phyloP scores from a whole-genome alignment of 2,329 filamentous ascomycete species.

The Colletotrichum falcatum region DNA sequence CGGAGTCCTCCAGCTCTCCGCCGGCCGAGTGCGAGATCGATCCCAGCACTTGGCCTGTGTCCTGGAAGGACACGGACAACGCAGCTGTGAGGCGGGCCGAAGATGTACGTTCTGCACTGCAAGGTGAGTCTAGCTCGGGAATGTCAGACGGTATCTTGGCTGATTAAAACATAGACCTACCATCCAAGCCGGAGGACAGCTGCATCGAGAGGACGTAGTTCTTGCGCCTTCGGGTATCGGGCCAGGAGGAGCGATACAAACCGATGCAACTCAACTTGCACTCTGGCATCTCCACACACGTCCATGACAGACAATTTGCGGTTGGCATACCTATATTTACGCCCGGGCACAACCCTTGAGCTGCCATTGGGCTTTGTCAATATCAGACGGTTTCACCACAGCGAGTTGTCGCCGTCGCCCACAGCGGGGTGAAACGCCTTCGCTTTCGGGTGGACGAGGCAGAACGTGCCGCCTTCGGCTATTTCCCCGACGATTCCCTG shows the following conservation, averaged over 20 bases:
- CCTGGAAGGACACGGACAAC: background rate
- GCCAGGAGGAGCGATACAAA: background rate
- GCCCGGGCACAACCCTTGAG: background rate
- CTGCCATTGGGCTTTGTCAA: slow-evolving; percentile 5
- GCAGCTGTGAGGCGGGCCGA: background rate
- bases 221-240: background rate
- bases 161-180: background rate
- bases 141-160: background rate
- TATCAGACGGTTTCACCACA: slow-evolving; percentile 39
- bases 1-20: slow-evolving; percentile 12
- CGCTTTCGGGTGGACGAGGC: slow-evolving; percentile 16
- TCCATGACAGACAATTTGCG: slow-evolving; percentile 9
- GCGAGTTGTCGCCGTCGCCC: slow-evolving; percentile 24
- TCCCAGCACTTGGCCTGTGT: background rate
- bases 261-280: background rate
- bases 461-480: slow-evolving; percentile 7
- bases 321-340: background rate
- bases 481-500: background rate
- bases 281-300: background rate
- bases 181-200: background rate
- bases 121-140: background rate
- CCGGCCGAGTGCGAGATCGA: slow-evolving; percentile 22
- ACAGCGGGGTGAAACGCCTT: slow-evolving; percentile 34
- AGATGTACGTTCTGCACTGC: background rate
- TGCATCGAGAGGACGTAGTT: background rate